Percentiles rank a stretch among this genome's conserved stretches.
Conservation (phyloP, 352 stramenopile species). For the Globisporangium viniferum region DNA sequence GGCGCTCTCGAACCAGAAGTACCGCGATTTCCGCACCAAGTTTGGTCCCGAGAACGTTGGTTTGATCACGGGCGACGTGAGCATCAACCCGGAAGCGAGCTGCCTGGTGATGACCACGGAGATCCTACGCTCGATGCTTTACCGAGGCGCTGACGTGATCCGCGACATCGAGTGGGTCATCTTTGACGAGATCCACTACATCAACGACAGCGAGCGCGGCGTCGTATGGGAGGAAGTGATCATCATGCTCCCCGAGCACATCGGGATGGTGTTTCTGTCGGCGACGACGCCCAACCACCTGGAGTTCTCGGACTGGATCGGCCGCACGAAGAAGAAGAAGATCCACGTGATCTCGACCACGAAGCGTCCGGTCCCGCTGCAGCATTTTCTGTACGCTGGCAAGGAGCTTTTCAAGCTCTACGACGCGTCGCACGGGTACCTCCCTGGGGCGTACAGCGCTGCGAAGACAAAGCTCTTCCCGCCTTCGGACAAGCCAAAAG, state of each 20-base stretch:
- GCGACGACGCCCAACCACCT: conserved; percentile 98
- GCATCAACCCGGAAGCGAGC: conserved; percentile 93
- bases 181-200: conserved; percentile 98
- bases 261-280: conserved; percentile 98
- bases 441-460: conserved; percentile 50
- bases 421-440: conserved; percentile 49
- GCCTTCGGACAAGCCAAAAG: conserved; percentile 49
- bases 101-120: conserved; percentile 99
- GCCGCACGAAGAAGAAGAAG: conserved; percentile 92
- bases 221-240: conserved; percentile 98
- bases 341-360: conserved; percentile 98
- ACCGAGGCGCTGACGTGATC: conserved; percentile 95
- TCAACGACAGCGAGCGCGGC: conserved; percentile 97
- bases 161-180: conserved; percentile 98
- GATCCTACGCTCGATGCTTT: conserved; percentile 96
- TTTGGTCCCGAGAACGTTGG: conserved; percentile 94
- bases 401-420: conserved; percentile 92
- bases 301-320: conserved; percentile 99
- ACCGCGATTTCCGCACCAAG: conserved; percentile 94
- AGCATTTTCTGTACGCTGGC: conserved; percentile 94
- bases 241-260: conserved; percentile 96
- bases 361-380: conserved; percentile 95
- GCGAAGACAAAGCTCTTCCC: conserved; percentile 69
- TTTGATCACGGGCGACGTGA: conserved; percentile 97
- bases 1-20: conserved; percentile 98